These are phyloP conservation scores for Ploettnerulaceae sp. DNA, from an alignment of 2,329 filamentous ascomycete species.

Conservation along the genomic window DNA sequence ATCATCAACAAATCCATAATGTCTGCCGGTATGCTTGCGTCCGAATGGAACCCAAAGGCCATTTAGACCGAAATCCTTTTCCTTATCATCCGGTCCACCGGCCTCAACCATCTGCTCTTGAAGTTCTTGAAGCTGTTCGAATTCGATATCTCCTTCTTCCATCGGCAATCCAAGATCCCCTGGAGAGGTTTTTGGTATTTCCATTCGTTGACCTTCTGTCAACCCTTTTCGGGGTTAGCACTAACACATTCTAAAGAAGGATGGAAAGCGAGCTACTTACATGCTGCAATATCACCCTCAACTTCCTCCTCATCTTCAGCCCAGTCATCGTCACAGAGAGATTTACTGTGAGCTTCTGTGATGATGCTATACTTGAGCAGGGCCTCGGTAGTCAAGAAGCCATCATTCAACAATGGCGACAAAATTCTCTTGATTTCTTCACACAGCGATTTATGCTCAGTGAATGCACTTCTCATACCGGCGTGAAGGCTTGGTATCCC, in stretches of 20 bases:
- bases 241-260: background rate
- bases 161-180: conserved; percentile 26
- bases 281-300: conserved; percentile 12
- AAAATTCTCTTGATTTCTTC: conserved; percentile 15
- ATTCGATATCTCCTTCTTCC: conserved; percentile 30
- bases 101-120: conserved; percentile 20
- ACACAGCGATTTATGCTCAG: conserved; percentile 1
- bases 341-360: conserved; percentile 56
- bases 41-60: conserved; percentile 27
- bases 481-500: conserved; percentile 27
- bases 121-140: conserved; percentile 26
- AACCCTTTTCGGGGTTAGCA: conserved; percentile 24
- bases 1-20: conserved; percentile 8
- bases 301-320: conserved; percentile 9
- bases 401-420: conserved; percentile 37
- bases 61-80: conserved; percentile 20
- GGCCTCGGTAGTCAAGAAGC: conserved; percentile 48
- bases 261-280: conserved; percentile 14
- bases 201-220: conserved; percentile 18
- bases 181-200: conserved; percentile 23
- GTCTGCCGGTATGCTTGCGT: conserved; percentile 27
- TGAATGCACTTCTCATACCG: conserved; percentile 10
- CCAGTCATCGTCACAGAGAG: conserved; percentile 47
- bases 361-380: conserved; percentile 55
- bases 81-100: conserved; percentile 17